phyloP scores from a whole-genome alignment of 306 rosid genomes.

The Luffa acutangula region DNA sequence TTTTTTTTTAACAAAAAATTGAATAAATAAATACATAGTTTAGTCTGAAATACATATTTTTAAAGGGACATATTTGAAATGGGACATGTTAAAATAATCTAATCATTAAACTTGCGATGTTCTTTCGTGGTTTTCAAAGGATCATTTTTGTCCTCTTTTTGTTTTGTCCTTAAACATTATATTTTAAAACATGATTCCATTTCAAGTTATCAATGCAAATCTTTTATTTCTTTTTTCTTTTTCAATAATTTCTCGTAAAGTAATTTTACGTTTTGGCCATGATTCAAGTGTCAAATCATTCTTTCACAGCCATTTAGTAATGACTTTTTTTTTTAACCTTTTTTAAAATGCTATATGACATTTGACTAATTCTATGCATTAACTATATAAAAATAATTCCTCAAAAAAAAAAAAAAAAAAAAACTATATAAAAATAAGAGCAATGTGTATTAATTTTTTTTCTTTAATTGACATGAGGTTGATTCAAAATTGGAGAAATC shows the following conservation, averaged over 20 bases:
- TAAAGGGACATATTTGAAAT: neutral
- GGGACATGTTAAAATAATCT: neutral
- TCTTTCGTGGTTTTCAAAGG: conserved; percentile 5
- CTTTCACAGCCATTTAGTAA: neutral
- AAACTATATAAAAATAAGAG: neutral
- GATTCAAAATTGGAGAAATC: no score
- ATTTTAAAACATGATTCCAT: neutral
- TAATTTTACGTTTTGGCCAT: neutral
- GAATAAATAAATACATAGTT: no score
- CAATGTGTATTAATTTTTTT: no score
- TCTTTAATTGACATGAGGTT: no score
- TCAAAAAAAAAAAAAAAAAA: no score
- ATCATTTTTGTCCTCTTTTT: neutral
- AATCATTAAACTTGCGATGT: neutral
- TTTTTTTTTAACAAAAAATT: neutral
- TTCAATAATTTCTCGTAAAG: neutral
- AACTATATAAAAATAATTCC: neutral
- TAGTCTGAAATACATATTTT: neutral
- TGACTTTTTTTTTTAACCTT: neutral
- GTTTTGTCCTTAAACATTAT: neutral
- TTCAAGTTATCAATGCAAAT: neutral
- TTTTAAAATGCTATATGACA: neutral
- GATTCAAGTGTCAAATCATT: neutral
- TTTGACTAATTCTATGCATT: neutral
- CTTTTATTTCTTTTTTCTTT: neutral